Evolutionary conservation across 352 stramenopile species (phyloP).

Genomic region (Pythium phragmitis): DNA sequence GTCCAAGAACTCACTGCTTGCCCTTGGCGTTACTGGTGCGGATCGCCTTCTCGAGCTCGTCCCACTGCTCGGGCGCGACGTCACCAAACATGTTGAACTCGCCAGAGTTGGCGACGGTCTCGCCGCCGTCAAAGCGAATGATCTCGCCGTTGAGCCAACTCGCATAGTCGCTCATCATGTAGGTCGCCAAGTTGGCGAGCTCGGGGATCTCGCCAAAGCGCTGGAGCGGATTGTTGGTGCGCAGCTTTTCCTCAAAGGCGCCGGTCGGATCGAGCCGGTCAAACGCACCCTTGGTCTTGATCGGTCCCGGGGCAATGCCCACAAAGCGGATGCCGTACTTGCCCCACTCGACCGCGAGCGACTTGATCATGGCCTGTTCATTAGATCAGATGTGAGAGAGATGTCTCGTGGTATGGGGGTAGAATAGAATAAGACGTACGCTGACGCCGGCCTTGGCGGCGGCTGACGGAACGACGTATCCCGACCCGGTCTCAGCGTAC

Average conservation of each 20-base stretch:
- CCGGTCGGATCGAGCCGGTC: constrained; percentile 73
- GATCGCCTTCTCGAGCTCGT: constrained; percentile 65
- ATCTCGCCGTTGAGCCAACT: constrained; percentile 84
- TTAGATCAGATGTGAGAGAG: not conserved
- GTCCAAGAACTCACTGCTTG: constrained; percentile 19
- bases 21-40: constrained; percentile 60
- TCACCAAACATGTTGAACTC: constrained; percentile 81
- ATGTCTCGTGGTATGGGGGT: not conserved
- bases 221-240: constrained; percentile 66
- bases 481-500: constrained; percentile 92
- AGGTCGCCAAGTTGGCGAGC: constrained; percentile 75
- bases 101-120: constrained; percentile 69
- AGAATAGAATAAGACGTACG: constrained; percentile 22
- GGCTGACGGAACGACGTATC: constrained; percentile 94
- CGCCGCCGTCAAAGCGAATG: constrained; percentile 77
- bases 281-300: constrained; percentile 87
- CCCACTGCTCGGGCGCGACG: constrained; percentile 67
- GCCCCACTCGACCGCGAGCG: constrained; percentile 95
- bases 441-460: constrained; percentile 95
- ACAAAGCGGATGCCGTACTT: constrained; percentile 94
- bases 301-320: constrained; percentile 95
- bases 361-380: constrained; percentile 92
- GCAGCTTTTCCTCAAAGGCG: constrained; percentile 62
- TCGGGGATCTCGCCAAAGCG: constrained; percentile 78
- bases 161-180: constrained; percentile 79